Evolutionary conservation across 2,329 filamentous ascomycete species (phyloP), one percentile per base, ranked within the genome.

Genomic region (Dactylellina leptospora): DNA sequence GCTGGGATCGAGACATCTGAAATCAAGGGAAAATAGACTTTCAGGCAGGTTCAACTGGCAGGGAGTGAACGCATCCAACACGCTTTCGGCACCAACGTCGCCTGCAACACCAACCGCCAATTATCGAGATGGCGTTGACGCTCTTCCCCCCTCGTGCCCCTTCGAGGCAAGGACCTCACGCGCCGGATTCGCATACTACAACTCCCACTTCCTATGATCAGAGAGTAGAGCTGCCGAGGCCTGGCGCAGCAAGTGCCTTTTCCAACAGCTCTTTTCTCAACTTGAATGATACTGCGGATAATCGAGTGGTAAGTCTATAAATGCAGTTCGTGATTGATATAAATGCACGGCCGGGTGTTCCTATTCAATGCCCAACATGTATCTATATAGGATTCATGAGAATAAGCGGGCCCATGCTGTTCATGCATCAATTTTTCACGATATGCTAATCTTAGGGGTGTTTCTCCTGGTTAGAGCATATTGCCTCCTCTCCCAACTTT

Each of bases 121-220:
- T 30, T 22, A 42, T 54, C 63, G 23, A 58, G 23, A 69, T 71
- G 66, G 66, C 66, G 47, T 71, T 71, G 47, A 71, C 66, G 30
- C 60, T 71, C 44, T 71, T 71, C 36, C 66, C 66, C 27, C 66
- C 66, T 51, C 66, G 66, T 63, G 66, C 66, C 16, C 66, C 58
- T 8, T 71, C 66, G 66, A 71, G 66, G 58, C 66, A 71, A 71
- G 58, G 58, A 16, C 33, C 58, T 62, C 58, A 62, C 47, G 38
- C 48, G 58, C 58, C 51, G 58, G 66, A 71, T 28, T 53, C 45
- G 47, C 54, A 68, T 50, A 25, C 45, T 47, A 28, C 62, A 33
- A 61, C 28, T 36, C 38, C 45, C 47, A 22, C 22, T 11, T 54
- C 47, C n/a, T 47, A 69, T 18, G 59, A 69, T 11, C 54, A 47